Evolutionary conservation across 2,329 filamentous ascomycete species (phyloP).

Genomic region (Davidsoniella neocaledoniae): DNA sequence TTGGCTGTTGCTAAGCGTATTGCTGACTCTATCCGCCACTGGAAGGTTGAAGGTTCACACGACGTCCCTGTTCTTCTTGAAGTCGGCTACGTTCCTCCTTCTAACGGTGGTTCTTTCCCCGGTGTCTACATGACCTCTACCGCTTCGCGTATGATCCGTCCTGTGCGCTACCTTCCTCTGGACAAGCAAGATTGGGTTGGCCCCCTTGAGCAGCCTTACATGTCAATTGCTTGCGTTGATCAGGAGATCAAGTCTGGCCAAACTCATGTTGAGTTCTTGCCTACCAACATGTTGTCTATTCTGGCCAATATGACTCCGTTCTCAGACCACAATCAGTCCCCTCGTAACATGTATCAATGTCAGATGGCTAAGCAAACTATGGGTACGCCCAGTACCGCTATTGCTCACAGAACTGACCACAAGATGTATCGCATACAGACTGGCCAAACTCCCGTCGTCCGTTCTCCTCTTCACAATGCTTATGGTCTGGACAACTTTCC

Average conservation of each 20-base stretch:
- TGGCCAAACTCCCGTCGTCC: conserved; percentile 85
- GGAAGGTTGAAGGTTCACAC: conserved; percentile 83
- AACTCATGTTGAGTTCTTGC: conserved; percentile 84
- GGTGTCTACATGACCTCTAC: conserved; percentile 88
- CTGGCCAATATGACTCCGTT: conserved; percentile 98
- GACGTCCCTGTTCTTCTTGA: conserved; percentile 70
- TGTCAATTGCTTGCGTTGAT: conserved; percentile 90
- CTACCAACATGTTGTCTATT: conserved; percentile 94
- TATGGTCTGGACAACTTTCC: conserved; percentile 98
- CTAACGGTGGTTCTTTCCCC: conserved; percentile 84
- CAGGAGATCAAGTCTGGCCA: conserved; percentile 77
- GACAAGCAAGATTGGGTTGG: conserved; percentile 79
- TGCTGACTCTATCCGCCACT: conserved; percentile 74
- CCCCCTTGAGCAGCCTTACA: conserved; percentile 90
- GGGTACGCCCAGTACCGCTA: conserved; percentile 80
- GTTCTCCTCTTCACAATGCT: conserved; percentile 81
- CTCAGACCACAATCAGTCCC: conserved; percentile 96
- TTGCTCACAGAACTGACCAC: conserved; percentile 84
- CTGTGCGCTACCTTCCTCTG: conserved; percentile 79
- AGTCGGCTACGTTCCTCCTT: conserved; percentile 78
- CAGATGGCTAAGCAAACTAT: conserved; percentile 99
- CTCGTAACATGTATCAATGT: conserved; percentile 98
- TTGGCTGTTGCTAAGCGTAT: conserved; percentile 69
- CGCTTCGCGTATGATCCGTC: conserved; percentile 71
- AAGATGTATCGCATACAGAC: conserved; percentile 91